A percentile compares a stretch with the other conserved stretches of the same genome.
Conservation (phyloP, 2,329 filamentous ascomycete genomes). For the Ceratocystis ficicola region DNA sequence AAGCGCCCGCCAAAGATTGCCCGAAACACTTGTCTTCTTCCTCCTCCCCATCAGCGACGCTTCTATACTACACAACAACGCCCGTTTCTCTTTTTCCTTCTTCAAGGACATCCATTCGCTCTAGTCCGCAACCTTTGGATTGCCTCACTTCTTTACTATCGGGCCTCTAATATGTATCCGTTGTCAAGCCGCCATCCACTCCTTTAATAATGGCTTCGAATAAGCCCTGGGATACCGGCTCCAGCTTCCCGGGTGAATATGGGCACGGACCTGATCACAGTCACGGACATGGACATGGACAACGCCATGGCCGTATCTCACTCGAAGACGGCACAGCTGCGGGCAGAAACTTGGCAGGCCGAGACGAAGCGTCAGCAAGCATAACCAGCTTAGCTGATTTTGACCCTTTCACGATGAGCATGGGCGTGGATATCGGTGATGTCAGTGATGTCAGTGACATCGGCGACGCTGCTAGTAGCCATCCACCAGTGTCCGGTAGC, state of each 20-base stretch:
- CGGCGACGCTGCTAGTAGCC: background rate
- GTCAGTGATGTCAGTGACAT: background rate
- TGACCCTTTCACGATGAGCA: background rate
- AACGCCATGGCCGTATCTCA: background rate
- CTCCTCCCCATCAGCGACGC: too few species aligned
- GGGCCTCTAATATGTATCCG: background rate
- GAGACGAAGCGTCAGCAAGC: background rate
- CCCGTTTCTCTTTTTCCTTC: background rate
- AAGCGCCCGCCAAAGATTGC: too few species aligned
- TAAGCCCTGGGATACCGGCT: background rate
- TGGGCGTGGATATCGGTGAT: background rate
- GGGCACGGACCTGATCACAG: background rate
- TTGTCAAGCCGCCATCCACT: background rate
- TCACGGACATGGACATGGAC: background rate
- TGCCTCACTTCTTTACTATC: background rate
- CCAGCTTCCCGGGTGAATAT: background rate
- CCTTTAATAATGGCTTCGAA: slow-evolving; percentile 1
- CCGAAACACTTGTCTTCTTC: too few species aligned
- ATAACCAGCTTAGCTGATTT: slow-evolving; percentile 10
- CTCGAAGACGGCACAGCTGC: background rate
- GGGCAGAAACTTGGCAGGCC: background rate
- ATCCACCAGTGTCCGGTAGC: background rate
- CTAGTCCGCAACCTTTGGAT: background rate
- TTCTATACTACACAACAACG: background rate
- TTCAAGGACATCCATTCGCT: background rate